Base-by-base conservation (phyloP, 164 flowering plant species). In the Kalanchoe fedtschenkoi region DNA sequence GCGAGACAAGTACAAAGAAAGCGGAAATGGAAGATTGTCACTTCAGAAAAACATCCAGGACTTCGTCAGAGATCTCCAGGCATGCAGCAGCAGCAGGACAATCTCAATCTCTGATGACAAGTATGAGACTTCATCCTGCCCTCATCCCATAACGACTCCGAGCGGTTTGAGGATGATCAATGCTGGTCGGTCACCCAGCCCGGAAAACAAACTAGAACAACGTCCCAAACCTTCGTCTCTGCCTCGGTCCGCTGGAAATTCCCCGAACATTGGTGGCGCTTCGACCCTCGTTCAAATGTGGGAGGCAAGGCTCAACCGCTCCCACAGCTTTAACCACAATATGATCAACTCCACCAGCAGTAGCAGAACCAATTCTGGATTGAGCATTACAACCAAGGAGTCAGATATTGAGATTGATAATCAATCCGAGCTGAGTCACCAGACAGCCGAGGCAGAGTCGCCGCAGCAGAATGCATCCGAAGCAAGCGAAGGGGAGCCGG, bases 201-300 rank as follows among this genome's bases (percentile, higher is more conserved):
- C 72, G 16, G 88, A 83, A 37, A 71, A 73, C 77, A 0, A 74
- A 64, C 13, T 80, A 73, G 69, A 71, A 68, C 73, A 71, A 60
- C 60, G 62, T 16, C 67, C 61, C 29, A 76, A 78, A 55, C 75
- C 76, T 0, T 74, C 70, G 43, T 61, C 70, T 34, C 28, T 59
- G 62, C 69, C 72, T 1, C 51, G 69, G 4, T 76, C 75, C 5
- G 37, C 61, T 47, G 55, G 30, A 19, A 34, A 58, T n/a, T 58
- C 61, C 15, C 39, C 39, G 33, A 33, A 9, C 39, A n/a, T 35
- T 38, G 39, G 37, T 9, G 61, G 41, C 10, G 61, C 61, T 33
- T 33, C 61, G 8, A 53, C 78, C 4, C 72, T 77, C 16, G 91
- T 91, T 55, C 96, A 80, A 63, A 82, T 69, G 71, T 91, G 97